Evolutionary conservation across 225 moss, liverwort and hornwort species (phyloP), one percentile per base, ranked within the genome.

Genomic region (Marchantia paleacea): DNA sequence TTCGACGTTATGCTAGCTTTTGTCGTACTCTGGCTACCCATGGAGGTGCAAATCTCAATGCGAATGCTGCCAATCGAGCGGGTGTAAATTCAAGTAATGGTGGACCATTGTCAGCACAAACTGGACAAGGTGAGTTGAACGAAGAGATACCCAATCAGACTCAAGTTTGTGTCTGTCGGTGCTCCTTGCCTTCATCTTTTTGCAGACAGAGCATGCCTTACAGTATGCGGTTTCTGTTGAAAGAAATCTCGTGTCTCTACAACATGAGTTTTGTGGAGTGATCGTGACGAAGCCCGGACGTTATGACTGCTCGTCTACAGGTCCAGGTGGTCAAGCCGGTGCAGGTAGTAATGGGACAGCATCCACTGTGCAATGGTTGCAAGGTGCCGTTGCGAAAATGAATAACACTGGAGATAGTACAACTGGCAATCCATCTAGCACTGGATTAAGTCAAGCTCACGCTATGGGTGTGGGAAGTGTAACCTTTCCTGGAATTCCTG

Each of bases 401-500:
- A 90, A 87, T 80, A 95, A 86, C 83, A 89, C 66, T 82, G 89
- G 85, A 73, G 90, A 87, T 68, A 89, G 91, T 50, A 86, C 88
- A 3, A 81, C 89, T 51, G 70, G 89, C 49, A 92, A 88, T 83
- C 68, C 83, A 16, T 47, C 91, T 54, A 80, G 89, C 67, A 65
- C 84, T 29, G 87, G 87, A 55, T 77, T 86, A 81, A 82, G 90
- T 47, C 92, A 89, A 83, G 66, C 86, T 73, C 75, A 88, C 66
- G 87, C 97, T 24, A 79, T 93, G 58, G 93, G 90, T 73, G 93
- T 99, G 50, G 91, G 92, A 78, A 92, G 94, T 72, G 92, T 90
- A 60, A 92, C 92, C 9, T 99, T 99, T 81, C 99, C 99, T 77
- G 99, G 99, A 83, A 99, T 95, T 60, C 99, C 99, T 69, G 95